Base-by-base conservation (phyloP, 2,329 filamentous ascomycete genomes). In the Epichloe sp. region DNA sequence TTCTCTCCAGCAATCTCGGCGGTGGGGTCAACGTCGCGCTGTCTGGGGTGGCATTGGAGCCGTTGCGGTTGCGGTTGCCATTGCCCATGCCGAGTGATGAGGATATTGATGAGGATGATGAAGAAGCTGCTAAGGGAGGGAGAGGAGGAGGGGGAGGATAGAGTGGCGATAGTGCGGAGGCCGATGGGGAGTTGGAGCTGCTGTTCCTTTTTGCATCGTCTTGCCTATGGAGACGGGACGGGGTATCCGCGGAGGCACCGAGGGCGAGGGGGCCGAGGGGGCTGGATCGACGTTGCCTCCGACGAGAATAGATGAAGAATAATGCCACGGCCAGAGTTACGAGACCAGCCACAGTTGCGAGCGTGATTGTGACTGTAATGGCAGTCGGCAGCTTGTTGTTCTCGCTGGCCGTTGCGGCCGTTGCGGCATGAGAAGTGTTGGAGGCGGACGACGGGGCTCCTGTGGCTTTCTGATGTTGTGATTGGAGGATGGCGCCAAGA, bases 1-100 rank as follows among this genome's bases (percentile, higher is more conserved):
- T 48, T 19, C 50, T 52, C 17, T 52, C 42, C 46, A 37, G 26
- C 36, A 52, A 34, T 34, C 50, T 52, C 35, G 50, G 50, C 34
- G 50, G 50, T 14, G 50, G 50, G 11, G 50, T 49, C 45, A 49
- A 37, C 21, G 40, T 36, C 17, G 36, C 46, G 10, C 48, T 37
- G 3, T 37, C 8, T 14, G 50, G n/a, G 35, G 50, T 12, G 17
- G 11, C n/a, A 11, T 21, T 47, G 15, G 17, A n/a, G 26, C 15
- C 12, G 31, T 15, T 37, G 17, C 10, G 6, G 15, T 5, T 11
- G 26, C 19, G 5, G 23, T 31, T 40, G 44, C 34, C 23, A 21
- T 19, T 34, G 5, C 14, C 23, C 50, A 42, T 49, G 34, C n/a
- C 35, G 34, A 19, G 19, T 21, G 50, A 43, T 15, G 38, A 42